These are phyloP conservation scores for Aphanomyces astaci DNA, from an alignment of 352 stramenopile genomes.

Conservation along the genomic window DNA sequence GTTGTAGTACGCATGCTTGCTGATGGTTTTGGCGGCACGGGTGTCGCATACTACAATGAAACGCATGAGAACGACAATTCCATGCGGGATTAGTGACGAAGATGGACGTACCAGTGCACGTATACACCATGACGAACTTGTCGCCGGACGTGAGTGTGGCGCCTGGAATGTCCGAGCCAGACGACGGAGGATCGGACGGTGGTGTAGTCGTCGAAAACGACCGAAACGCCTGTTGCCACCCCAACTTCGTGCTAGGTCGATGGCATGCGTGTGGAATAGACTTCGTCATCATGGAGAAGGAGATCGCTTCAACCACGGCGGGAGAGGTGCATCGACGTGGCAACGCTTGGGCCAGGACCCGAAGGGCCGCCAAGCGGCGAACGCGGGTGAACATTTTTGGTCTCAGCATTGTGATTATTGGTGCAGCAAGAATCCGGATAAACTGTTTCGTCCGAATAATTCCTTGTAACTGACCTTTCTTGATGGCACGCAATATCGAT, in stretches of 20 bases:
- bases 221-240: neutral
- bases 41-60: constrained; percentile 89
- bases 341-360: neutral
- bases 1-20: constrained; percentile 94
- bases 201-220: neutral
- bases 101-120: constrained; percentile 71
- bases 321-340: neutral
- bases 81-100: neutral
- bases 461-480: too few relatives aligned
- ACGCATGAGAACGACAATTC: constrained; percentile 5
- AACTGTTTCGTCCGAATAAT: too few relatives aligned
- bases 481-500: too few relatives aligned
- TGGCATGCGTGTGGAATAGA: neutral
- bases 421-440: neutral
- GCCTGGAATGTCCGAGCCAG: constrained; percentile 27
- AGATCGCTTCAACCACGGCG: neutral
- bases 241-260: neutral
- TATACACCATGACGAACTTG: constrained; percentile 98
- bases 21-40: constrained; percentile 95
- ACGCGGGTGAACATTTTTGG: neutral
- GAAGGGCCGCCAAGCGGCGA: neutral
- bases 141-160: constrained; percentile 76
- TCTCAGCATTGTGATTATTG: too few relatives aligned
- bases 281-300: neutral
- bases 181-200: neutral